phyloP scores from a whole-genome alignment of 306 rosid genomes.

The Canavalia ensiformis region DNA sequence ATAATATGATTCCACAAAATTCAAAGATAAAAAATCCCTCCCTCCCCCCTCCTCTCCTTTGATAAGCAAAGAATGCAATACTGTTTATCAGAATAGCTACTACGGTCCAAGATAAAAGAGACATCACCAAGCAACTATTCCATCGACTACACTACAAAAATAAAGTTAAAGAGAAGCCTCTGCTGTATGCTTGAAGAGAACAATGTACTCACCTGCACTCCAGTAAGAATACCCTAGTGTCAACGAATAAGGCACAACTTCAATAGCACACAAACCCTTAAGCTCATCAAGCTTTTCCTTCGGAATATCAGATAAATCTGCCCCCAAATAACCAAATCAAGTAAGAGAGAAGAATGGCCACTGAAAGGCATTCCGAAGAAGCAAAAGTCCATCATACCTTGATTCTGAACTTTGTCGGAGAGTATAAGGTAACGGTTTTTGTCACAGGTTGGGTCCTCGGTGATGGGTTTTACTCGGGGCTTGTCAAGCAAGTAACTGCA shows the following conservation, averaged over 20 bases:
- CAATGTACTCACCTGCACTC: slow-evolving; percentile 77
- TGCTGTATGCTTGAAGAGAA: slow-evolving; percentile 28
- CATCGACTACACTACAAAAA: background rate
- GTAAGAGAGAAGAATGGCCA: slow-evolving; percentile 27
- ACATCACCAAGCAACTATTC: background rate
- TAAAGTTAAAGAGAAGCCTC: slow-evolving; percentile 1
- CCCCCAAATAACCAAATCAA: slow-evolving; percentile 34
- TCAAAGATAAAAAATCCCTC: background rate
- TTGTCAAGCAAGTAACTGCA: slow-evolving; percentile 85
- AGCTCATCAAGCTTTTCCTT: slow-evolving; percentile 69
- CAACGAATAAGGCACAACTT: slow-evolving; percentile 80
- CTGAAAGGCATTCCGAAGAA: background rate
- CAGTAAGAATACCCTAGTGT: slow-evolving; percentile 92
- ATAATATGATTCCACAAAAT: slow-evolving; percentile 14
- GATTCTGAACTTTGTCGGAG: slow-evolving; percentile 70
- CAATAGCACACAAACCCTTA: slow-evolving; percentile 72
- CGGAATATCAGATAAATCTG: slow-evolving; percentile 83
- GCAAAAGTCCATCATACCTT: slow-evolving; percentile 52
- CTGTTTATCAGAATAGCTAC: background rate
- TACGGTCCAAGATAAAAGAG: background rate
- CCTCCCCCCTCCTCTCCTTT: background rate
- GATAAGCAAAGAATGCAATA: background rate
- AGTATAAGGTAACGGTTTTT: slow-evolving; percentile 79
- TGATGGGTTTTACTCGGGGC: slow-evolving; percentile 86
- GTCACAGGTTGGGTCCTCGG: slow-evolving; percentile 74